Conservation (phyloP, 805 yeast species). For the Pichia heedii region DNA sequence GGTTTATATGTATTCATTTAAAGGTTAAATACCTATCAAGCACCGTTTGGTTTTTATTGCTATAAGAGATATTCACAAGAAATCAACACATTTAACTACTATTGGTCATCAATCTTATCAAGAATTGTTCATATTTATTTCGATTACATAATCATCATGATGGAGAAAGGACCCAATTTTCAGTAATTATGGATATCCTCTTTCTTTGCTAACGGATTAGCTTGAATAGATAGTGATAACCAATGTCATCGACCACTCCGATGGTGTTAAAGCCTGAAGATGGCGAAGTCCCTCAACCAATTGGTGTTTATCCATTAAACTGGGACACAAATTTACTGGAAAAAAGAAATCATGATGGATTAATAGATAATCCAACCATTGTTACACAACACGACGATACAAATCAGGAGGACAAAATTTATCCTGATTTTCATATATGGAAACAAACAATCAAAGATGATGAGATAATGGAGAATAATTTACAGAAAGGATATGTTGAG, state of each 20-base stretch:
- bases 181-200: no score
- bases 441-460: conserved; percentile 48
- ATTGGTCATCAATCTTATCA: no score
- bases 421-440: conserved; percentile 75
- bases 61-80: no score
- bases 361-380: background rate
- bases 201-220: no score
- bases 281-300: conserved; percentile 21
- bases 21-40: background rate
- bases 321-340: conserved; percentile 12
- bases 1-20: conserved; percentile 29
- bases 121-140: no score
- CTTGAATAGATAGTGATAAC: background rate
- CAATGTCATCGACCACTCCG: background rate
- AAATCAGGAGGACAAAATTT: conserved; percentile 18
- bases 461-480: conserved; percentile 39
- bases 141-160: no score
- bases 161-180: no score
- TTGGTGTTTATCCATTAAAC: conserved; percentile 25
- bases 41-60: no score
- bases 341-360: background rate
- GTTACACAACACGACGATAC: background rate
- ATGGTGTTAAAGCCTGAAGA: conserved; percentile 5
- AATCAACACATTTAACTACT: no score
- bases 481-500: conserved; percentile 67